phyloP scores from a whole-genome alignment of 2,329 filamentous ascomycete species.

The Colletotrichum liaoningense region DNA sequence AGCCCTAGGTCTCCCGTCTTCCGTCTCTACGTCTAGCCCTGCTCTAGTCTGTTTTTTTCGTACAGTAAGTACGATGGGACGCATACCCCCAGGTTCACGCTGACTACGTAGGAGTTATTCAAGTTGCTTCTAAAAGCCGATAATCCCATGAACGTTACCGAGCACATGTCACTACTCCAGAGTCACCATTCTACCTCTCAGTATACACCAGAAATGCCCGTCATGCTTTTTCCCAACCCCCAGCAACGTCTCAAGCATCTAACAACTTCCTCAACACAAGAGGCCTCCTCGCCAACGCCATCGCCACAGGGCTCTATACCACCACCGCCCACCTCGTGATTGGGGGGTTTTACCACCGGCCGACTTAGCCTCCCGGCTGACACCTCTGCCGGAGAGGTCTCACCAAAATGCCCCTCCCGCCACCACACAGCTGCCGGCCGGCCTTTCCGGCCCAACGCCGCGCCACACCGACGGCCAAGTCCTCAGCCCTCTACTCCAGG shows the following conservation, averaged over 20 bases:
- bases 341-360: background rate
- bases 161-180: slow-evolving; percentile 10
- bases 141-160: background rate
- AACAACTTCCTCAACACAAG: background rate
- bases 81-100: slow-evolving; percentile 5
- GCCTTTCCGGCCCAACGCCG: slow-evolving; percentile 7
- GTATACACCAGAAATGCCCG: background rate
- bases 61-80: background rate
- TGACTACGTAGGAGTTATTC: background rate
- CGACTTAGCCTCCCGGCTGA: slow-evolving; percentile 1
- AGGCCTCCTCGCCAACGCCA: background rate
- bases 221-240: too few species aligned
- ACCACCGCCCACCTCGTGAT: background rate
- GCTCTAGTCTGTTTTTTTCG: background rate
- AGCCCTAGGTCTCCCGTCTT: slow-evolving; percentile 26
- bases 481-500: background rate
- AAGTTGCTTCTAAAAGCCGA: background rate
- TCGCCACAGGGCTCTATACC: background rate
- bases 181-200: background rate
- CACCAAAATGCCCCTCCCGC: slow-evolving; percentile 3
- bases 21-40: slow-evolving; percentile 1
- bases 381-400: slow-evolving; percentile 12
- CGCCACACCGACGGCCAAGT: slow-evolving; percentile 20
- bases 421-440: slow-evolving; percentile 16
- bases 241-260: background rate